These are phyloP conservation scores for Paramyrothecium roridum DNA, from an alignment of 2,329 filamentous ascomycete genomes.

Conservation along the genomic window DNA sequence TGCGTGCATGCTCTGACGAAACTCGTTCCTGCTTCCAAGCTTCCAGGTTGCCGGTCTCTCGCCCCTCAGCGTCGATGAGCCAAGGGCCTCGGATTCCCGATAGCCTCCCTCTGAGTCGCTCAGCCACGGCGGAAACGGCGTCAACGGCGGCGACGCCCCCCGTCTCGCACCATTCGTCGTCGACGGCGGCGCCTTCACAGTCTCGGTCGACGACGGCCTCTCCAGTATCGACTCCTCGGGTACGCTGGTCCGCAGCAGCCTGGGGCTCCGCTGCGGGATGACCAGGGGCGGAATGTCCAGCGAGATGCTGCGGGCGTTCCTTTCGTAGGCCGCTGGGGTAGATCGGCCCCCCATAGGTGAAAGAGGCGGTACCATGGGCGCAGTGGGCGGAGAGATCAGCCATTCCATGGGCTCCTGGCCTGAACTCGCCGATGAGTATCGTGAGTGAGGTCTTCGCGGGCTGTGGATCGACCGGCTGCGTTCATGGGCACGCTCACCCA, in stretches of 20 bases:
- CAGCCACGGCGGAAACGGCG: slow-evolving; percentile 21
- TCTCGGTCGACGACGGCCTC: slow-evolving; percentile 13
- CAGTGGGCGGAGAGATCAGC: neutral
- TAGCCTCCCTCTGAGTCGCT: slow-evolving; percentile 11
- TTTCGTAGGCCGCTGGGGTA: neutral
- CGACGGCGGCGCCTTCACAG: slow-evolving; percentile 12
- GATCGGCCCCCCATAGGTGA: no score
- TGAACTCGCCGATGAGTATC: neutral
- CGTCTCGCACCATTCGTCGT: neutral
- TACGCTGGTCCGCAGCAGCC: neutral
- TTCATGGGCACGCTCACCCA: no score
- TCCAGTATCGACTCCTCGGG: neutral
- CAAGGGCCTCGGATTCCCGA: slow-evolving; percentile 6
- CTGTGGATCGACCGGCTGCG: neutral
- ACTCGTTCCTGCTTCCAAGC: neutral
- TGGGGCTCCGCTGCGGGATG: neutral
- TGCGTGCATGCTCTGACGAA: slow-evolving; percentile 14
- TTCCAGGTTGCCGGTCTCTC: slow-evolving; percentile 5
- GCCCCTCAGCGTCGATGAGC: neutral
- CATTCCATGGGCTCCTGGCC: neutral
- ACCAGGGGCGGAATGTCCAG: neutral
- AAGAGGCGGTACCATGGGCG: no score
- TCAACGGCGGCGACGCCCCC: slow-evolving; percentile 14
- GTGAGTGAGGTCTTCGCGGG: neutral
- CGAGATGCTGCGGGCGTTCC: neutral